Percentiles rank a stretch among this genome's conserved stretches.
These are phyloP conservation scores for Syzygium syzygioides DNA, from an alignment of 441 rosid species.

Conservation along the genomic window DNA sequence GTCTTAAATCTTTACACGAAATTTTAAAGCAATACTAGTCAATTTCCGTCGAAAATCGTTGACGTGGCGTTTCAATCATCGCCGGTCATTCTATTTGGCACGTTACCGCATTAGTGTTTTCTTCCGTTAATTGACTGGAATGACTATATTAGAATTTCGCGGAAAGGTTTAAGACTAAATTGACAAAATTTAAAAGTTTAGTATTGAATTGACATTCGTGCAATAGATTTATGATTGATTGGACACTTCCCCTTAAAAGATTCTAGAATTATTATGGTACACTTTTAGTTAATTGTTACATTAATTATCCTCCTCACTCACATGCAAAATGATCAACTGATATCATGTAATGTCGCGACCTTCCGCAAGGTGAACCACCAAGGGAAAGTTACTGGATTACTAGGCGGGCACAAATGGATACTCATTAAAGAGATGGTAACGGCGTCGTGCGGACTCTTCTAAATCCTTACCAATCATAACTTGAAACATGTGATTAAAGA, in stretches of 20 bases:
- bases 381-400: neutral
- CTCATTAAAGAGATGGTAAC: neutral
- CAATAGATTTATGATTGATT: neutral
- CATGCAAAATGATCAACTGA: neutral
- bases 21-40: accelerated
- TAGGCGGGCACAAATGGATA: accelerated
- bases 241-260: neutral
- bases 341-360: neutral
- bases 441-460: neutral
- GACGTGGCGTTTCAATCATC: accelerated
- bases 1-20: neutral
- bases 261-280: neutral
- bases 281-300: neutral
- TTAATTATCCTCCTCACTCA: neutral
- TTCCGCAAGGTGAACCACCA: neutral
- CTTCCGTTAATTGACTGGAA: neutral
- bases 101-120: neutral
- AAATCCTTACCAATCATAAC: neutral
- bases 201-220: accelerated
- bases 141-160: neutral
- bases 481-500: neutral
- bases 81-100: accelerated
- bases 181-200: neutral
- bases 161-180: neutral
- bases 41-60: neutral